phyloP scores from a whole-genome alignment of 148 eudicot genomes.

The Rheum nobile region DNA sequence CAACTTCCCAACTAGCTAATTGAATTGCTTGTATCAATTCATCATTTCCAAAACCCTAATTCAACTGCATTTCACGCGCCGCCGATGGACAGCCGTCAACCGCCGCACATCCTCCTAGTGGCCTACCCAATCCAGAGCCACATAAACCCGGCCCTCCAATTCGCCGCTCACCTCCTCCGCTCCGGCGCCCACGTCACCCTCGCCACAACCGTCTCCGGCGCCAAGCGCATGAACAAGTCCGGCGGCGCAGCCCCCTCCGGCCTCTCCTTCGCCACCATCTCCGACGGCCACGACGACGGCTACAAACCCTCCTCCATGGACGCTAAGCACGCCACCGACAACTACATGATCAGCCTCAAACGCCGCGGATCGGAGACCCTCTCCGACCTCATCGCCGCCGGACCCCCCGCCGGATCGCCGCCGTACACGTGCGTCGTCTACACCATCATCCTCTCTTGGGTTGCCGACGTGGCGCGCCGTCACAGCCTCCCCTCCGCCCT shows the following conservation, averaged over 20 bases:
- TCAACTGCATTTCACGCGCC: not conserved
- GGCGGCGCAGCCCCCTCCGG: constrained; percentile 23
- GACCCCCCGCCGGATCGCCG: constrained; percentile 2
- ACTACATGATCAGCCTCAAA: constrained; percentile 29
- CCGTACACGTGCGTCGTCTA: constrained; percentile 46
- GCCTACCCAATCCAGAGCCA: constrained; percentile 75
- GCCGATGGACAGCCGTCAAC: constrained; percentile 2
- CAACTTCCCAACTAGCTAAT: no score
- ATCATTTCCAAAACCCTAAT: not conserved
- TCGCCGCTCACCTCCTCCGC: constrained; percentile 9
- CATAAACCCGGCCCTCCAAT: constrained; percentile 65
- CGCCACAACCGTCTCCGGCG: constrained; percentile 21
- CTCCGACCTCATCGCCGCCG: constrained; percentile 19
- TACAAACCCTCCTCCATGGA: not conserved
- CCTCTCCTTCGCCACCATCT: constrained; percentile 41
- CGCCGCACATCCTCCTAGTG: constrained; percentile 16
- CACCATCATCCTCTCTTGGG: constrained; percentile 63
- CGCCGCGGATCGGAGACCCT: constrained; percentile 34
- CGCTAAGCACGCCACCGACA: constrained; percentile 12
- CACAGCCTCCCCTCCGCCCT: constrained; percentile 37
- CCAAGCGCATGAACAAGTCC: constrained; percentile 13
- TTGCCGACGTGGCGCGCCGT: constrained; percentile 47
- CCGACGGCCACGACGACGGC: constrained; percentile 34
- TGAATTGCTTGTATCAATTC: not conserved
- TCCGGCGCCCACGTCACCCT: constrained; percentile 33